Conservation (phyloP, 345 rosid species). For the Isatis tinctoria region DNA sequence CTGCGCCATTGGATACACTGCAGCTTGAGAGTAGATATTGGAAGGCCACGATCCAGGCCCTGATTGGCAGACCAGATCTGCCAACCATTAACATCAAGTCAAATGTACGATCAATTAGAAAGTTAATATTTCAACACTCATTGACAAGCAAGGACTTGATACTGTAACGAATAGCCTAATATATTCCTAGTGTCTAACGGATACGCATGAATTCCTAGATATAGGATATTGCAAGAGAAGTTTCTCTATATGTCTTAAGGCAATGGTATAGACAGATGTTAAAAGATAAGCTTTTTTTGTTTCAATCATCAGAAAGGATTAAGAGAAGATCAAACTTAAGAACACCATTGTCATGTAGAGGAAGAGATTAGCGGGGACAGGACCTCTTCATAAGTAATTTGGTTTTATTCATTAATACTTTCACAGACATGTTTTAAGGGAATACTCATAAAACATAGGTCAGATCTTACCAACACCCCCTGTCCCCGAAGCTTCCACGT, state of each 20-base stretch:
- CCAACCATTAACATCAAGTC: slow-evolving; percentile 11
- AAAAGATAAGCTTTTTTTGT: background rate
- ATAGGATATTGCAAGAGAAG: background rate
- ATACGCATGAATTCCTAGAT: background rate
- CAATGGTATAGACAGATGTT: background rate
- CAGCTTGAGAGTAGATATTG: slow-evolving; percentile 76
- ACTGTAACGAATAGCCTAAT: background rate
- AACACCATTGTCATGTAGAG: background rate
- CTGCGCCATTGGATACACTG: slow-evolving; percentile 87
- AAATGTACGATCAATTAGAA: slow-evolving; percentile 5
- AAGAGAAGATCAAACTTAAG: background rate
- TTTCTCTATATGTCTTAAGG: background rate
- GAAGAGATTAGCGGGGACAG: background rate
- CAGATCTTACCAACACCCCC: slow-evolving; percentile 80
- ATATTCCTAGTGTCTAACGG: background rate
- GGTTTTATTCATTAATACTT: background rate
- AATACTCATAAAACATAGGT: background rate
- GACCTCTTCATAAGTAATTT: background rate
- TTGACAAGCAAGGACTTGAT: background rate
- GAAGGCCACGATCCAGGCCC: slow-evolving; percentile 98
- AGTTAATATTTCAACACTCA: background rate
- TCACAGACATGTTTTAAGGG: background rate
- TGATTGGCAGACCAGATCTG: slow-evolving; percentile 98
- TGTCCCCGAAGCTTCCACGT: slow-evolving; percentile 95
- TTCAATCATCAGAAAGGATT: background rate